Base-by-base conservation (phyloP, 306 rosid species). In the Fagus crenata region DNA sequence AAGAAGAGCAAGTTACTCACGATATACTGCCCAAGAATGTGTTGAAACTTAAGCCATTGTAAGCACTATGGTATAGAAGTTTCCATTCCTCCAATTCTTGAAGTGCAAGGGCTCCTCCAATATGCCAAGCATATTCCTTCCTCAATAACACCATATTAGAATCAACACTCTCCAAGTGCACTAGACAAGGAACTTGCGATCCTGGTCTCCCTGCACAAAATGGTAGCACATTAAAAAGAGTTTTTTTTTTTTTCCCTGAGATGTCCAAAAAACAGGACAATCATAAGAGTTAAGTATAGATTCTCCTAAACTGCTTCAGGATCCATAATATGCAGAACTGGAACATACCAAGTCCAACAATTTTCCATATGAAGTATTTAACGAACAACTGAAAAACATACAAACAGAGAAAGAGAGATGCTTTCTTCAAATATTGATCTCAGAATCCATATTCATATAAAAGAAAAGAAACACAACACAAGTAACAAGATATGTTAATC, bases 71-170 rank as follows among this genome's bases (percentile, higher is more conserved):
- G 82, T 95, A 95, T 79, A 95, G 82, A 71, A 92, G 96, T 77
- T 84, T 88, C 98, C 98, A 95, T 75, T 87, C 97, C 81, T 78
- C 89, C 81, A 89, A 81, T 80, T 95, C 96, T 9, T 83, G 95
- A 67, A 77, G 96, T 28, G 97, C 67, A 79, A 92, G 96, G 68
- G 91, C 90, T 73, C 98, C 98, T 84, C 97, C 96, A 69, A 95
- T 88, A 78, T 88, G 98, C 97, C 98, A 92, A 76, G 97, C 96
- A 79, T 85, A 88, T 72, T 89, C 90, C 91, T 90, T 86, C 80
- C 88, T 95, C 75, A 92, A 73, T 69, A 90, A 77, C n/a, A 90
- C 40, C 76, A 79, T 49, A 72, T 76, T 82, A 40, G 96, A 71
- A 79, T 90, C 88, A 53, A 88, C 58, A 75, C 64, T 78, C 55